Evolutionary conservation across 2,329 filamentous ascomycete species (phyloP).

Genomic region (Arthrobotrys sinensis): DNA sequence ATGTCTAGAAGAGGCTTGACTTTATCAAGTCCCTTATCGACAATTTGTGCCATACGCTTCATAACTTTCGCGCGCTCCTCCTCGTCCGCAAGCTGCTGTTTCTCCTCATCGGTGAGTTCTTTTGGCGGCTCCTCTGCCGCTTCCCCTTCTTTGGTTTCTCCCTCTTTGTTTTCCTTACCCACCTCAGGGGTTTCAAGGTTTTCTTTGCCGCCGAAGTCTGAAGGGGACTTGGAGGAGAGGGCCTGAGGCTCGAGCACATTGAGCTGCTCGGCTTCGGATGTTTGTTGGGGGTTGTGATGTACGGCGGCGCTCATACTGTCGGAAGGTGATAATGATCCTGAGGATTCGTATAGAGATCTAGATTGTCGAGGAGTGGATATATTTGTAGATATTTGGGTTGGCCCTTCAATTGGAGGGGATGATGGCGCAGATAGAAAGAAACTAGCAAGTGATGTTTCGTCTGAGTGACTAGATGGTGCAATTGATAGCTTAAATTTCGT

Average conservation of each 20-base stretch:
- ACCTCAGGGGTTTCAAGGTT: conserved; percentile 74
- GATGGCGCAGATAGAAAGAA: conserved; percentile 48
- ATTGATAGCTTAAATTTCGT: conserved; percentile 29
- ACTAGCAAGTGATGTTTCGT: conserved; percentile 36
- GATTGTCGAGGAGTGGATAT: conserved; percentile 49
- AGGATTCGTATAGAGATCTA: conserved; percentile 40
- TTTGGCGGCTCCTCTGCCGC: conserved; percentile 65
- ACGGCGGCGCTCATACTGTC: conserved; percentile 40
- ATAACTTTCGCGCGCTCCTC: conserved; percentile 79
- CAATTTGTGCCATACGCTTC: conserved; percentile 79
- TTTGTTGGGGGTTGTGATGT: conserved; percentile 27
- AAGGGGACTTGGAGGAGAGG: conserved; percentile 37
- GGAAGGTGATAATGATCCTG: conserved; percentile 40
- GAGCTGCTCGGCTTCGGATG: conserved; percentile 55
- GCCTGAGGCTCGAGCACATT: conserved; percentile 48
- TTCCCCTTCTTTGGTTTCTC: conserved; percentile 59
- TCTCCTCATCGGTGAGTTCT: conserved; percentile 69
- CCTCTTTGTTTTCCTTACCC: conserved; percentile 68
- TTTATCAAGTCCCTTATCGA: conserved; percentile 85
- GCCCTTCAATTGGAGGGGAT: conserved; percentile 20
- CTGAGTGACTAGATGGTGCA: conserved; percentile 19
- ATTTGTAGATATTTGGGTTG: conserved; percentile 7
- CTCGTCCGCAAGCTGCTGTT: conserved; percentile 72
- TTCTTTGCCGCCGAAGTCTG: conserved; percentile 67
- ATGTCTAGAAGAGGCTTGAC: conserved; percentile 87